Percentiles rank a stretch among this genome's conserved stretches.
Conservation (phyloP, 352 stramenopile genomes). For the Pythium folliculosum region DNA sequence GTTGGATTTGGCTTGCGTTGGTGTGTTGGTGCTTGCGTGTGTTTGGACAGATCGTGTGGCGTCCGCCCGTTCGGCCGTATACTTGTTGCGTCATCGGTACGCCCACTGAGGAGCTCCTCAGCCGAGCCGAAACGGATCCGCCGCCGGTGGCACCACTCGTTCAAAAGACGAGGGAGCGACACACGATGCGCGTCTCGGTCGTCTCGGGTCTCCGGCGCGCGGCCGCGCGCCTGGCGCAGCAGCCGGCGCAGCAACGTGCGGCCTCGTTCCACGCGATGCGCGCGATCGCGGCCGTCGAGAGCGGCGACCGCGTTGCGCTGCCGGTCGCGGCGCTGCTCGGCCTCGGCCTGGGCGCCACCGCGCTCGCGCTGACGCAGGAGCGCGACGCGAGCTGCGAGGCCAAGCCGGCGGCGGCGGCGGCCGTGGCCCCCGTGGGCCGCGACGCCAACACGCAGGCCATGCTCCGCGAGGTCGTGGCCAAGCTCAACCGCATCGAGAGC, state of each 20-base stretch:
- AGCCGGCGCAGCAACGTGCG: conserved; percentile 7
- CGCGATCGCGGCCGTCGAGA: conserved; percentile 33
- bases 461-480: conserved; percentile 82
- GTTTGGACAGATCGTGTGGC: conserved; percentile 19
- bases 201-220: conserved; percentile 17
- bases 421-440: conserved; percentile 40
- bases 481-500: conserved; percentile 88
- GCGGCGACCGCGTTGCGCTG: conserved; percentile 9
- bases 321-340: conserved; percentile 45
- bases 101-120: too few species aligned
- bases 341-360: conserved; percentile 37
- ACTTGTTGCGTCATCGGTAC: conserved; percentile 6
- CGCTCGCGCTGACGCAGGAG: conserved; percentile 29
- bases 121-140: not conserved
- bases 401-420: not conserved
- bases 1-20: not conserved
- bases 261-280: conserved; percentile 22
- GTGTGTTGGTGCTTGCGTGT: not conserved
- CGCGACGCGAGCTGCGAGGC: conserved; percentile 7
- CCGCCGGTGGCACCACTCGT: conserved; percentile 27
- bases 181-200: conserved; percentile 24
- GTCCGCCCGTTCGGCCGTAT: not conserved
- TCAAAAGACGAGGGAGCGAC: conserved; percentile 30
- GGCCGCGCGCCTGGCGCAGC: not conserved
- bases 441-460: conserved; percentile 63